A percentile compares a stretch with the other conserved stretches of the same genome.
Conservation (phyloP, 2,329 filamentous ascomycete species). For the Thelonectria rubi region DNA sequence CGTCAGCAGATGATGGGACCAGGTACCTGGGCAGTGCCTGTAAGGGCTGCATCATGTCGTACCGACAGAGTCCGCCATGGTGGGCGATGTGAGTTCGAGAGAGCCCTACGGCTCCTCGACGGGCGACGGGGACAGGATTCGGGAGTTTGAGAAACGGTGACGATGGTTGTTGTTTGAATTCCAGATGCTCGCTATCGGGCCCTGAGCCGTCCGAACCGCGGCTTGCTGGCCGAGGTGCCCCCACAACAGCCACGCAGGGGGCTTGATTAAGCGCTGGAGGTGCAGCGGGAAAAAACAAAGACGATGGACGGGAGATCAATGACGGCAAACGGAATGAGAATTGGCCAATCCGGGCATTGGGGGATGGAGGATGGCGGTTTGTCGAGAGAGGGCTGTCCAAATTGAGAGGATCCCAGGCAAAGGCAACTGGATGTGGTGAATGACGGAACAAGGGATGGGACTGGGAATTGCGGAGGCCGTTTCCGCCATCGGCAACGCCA, state of each 20-base stretch:
- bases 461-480: constrained; percentile 24
- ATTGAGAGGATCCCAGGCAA: neutral
- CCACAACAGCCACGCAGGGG: constrained; percentile 27
- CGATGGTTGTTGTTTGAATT: constrained; percentile 30
- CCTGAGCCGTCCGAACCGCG: constrained; percentile 41
- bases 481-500: constrained; percentile 25
- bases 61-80: constrained; percentile 46
- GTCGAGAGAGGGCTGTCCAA: neutral
- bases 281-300: constrained; percentile 9
- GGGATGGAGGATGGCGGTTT: no score
- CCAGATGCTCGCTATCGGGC: constrained; percentile 39
- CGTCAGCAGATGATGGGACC: constrained; percentile 18
- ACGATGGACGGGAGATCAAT: constrained; percentile 5
- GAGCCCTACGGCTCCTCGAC: constrained; percentile 29
- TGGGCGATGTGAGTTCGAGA: constrained; percentile 28
- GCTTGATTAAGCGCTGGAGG: constrained; percentile 14
- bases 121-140: constrained; percentile 25
- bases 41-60: constrained; percentile 21
- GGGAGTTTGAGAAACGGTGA: constrained; percentile 22
- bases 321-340: constrained; percentile 5
- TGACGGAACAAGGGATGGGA: constrained; percentile 12
- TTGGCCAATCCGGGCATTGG: neutral
- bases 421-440: constrained; percentile 11
- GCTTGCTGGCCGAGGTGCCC: constrained; percentile 43
- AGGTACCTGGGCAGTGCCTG: neutral